A percentile compares a stretch with the other conserved stretches of the same genome.
These are phyloP conservation scores for Lentinula detonsa DNA, from an alignment of 768 basidiomycete genomes.

Conservation along the genomic window DNA sequence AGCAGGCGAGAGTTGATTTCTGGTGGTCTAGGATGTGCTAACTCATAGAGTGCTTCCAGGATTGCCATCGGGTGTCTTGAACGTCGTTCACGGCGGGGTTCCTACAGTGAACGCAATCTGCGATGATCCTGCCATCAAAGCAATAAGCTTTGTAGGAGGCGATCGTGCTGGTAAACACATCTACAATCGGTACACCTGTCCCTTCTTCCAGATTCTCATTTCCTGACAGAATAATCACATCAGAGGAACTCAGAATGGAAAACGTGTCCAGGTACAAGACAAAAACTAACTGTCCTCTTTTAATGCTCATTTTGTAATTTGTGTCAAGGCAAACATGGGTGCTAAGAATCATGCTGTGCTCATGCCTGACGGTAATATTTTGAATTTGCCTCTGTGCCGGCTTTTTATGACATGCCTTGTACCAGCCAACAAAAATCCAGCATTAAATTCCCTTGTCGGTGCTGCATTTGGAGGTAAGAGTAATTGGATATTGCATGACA, in stretches of 20 bases:
- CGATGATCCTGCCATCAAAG: slow-evolving; percentile 85
- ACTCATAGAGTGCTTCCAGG: slow-evolving; percentile 29
- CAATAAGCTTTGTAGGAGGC: slow-evolving; percentile 95
- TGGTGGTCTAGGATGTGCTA: not conserved
- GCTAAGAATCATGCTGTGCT: slow-evolving; percentile 94
- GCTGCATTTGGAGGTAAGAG: slow-evolving; percentile 83
- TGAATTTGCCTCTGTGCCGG: not conserved
- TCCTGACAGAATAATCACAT: slow-evolving; percentile 4
- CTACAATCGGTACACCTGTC: slow-evolving; percentile 60
- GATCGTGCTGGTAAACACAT: slow-evolving; percentile 93
- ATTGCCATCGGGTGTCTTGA: slow-evolving; percentile 83
- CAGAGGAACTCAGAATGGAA: slow-evolving; percentile 81
- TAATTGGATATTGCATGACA: slow-evolving; percentile 2
- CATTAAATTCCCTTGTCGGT: slow-evolving; percentile 87
- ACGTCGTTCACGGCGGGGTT: slow-evolving; percentile 86
- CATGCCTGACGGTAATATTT: slow-evolving; percentile 80
- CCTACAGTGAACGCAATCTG: slow-evolving; percentile 92
- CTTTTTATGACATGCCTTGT: slow-evolving; percentile 2
- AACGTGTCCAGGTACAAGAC: slow-evolving; percentile 69
- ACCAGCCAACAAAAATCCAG: slow-evolving; percentile 84
- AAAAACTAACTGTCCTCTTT: not conserved
- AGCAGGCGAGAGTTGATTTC: slow-evolving; percentile 46
- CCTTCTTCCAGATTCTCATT: not conserved
- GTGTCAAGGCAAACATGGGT: slow-evolving; percentile 56
- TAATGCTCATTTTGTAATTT: not conserved